Conservation (phyloP, 805 yeast species). For the Ogataea nitratoaversa region DNA sequence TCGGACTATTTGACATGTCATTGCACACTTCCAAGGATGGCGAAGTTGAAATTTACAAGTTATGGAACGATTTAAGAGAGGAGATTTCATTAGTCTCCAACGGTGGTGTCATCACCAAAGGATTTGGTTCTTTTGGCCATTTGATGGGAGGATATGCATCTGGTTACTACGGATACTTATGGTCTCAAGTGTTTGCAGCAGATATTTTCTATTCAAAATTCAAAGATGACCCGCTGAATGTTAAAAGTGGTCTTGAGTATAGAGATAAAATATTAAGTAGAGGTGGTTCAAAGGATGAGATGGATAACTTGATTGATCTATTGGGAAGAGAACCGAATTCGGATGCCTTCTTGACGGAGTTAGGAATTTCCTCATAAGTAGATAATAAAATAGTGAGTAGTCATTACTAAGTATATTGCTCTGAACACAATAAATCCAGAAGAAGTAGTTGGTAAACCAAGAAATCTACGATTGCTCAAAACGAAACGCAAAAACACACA, state of each 20-base stretch:
- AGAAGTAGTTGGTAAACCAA: too few relatives aligned
- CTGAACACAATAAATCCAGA: too few relatives aligned
- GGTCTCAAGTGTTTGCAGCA: slow-evolving; percentile 82
- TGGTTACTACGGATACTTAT: slow-evolving; percentile 82
- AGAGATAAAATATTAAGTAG: slow-evolving; percentile 64
- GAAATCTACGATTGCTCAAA: too few relatives aligned
- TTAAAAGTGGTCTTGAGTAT: slow-evolving; percentile 57
- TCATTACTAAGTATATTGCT: too few relatives aligned
- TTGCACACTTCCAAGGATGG: slow-evolving; percentile 50
- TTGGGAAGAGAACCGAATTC: slow-evolving; percentile 75
- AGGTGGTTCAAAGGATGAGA: slow-evolving; percentile 73
- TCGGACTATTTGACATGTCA: slow-evolving; percentile 72
- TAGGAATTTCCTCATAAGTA: slow-evolving; percentile 37
- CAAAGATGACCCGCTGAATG: slow-evolving; percentile 62
- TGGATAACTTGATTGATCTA: slow-evolving; percentile 57
- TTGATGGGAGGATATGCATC: slow-evolving; percentile 82
- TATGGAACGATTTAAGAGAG: slow-evolving; percentile 66
- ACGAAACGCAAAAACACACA: too few relatives aligned
- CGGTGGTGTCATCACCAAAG: slow-evolving; percentile 54
- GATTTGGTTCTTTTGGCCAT: slow-evolving; percentile 77
- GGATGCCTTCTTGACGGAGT: slow-evolving; percentile 66
- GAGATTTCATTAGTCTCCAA: slow-evolving; percentile 55
- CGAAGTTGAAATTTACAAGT: slow-evolving; percentile 45
- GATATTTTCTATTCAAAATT: slow-evolving; percentile 76
- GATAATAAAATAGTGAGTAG: not conserved